Conservation (phyloP, 305 asterid genomes). For the Fraxinus paxiana region DNA sequence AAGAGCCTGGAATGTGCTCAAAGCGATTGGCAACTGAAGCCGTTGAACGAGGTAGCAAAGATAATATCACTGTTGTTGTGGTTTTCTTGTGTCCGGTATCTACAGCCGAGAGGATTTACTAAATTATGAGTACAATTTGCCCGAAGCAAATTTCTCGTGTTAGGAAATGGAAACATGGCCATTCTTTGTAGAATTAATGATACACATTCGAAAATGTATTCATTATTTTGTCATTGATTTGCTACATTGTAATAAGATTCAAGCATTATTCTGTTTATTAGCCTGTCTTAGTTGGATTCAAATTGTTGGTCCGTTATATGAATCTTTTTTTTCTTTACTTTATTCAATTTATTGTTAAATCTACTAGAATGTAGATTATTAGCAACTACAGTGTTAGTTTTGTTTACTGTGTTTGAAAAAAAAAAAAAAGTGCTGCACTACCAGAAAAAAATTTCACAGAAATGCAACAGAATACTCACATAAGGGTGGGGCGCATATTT, state of each 20-base stretch:
- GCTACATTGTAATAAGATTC: not conserved
- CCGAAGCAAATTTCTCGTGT: not conserved
- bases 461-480: too few species aligned
- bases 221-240: not conserved
- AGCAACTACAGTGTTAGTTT: not conserved
- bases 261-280: not conserved
- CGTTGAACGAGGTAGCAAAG: conserved; percentile 76
- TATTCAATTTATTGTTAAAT: not conserved
- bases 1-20: conserved; percentile 90
- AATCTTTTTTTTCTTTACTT: not conserved
- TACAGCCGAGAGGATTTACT: conserved; percentile 86
- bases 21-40: conserved; percentile 92
- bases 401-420: too few species aligned
- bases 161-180: not conserved
- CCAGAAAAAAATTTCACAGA: too few species aligned
- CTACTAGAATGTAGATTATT: not conserved
- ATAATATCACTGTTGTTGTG: conserved; percentile 75
- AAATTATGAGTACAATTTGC: conserved; percentile 19
- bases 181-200: not conserved
- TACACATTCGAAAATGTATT: not conserved
- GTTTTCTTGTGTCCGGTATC: conserved; percentile 81
- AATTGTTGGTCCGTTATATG: not conserved
- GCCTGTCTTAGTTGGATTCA: not conserved
- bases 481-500: too few species aligned
- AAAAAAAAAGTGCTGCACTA: too few species aligned